Base-by-base conservation (phyloP, 2,329 filamentous ascomycete genomes). In the Thelonectria olida region DNA sequence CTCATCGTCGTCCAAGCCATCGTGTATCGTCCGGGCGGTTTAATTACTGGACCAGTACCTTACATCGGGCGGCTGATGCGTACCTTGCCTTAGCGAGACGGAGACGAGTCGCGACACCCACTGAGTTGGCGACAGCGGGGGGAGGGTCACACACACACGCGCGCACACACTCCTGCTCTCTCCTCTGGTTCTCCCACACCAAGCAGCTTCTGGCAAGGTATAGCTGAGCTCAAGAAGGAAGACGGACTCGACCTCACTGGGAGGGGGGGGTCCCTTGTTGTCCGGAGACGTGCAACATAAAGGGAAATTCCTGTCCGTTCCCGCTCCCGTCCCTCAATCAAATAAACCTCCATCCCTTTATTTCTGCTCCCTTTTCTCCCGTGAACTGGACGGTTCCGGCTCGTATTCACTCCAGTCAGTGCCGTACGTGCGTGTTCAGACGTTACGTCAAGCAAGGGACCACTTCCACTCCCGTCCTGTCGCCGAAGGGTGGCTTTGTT, bases 241-340 rank as follows among this genome's bases (percentile, higher is more conserved):
- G 6, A 34, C 28, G 28, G 28, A n/a, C n/a, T n/a, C n/a, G n/a
- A n/a, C n/a, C n/a, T 12, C 22, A 28, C 49, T 27, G 10, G 22
- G 27, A 19, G n/a, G 36, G 20, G 45, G 36, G 44, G 34, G 27
- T 44, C 23, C 57, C 50, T 60, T 42, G 51, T 57, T 47, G 64
- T 55, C 66, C 56, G 60, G 67, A 54, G 50, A 61, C 45, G 23
- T 59, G 64, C 50, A 68, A 63, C 68, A 70, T 68, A 70, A 69
- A 71, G 54, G 61, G 56, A 62, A 45, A 67, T 66, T 63, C 49
- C 47, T 59, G 52, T 65, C 68, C 67, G 47, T 49, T 56, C 28
- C 54, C 45, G 27, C 44, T 38, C 17, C 17, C 28, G 20, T 36
- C 38, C 27, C 42, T 42, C 41, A 23, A 20, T 38, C 31, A 25